Evolutionary conservation across 441 rosid genomes (phyloP).

Genomic region (Populus trichocarpa): DNA sequence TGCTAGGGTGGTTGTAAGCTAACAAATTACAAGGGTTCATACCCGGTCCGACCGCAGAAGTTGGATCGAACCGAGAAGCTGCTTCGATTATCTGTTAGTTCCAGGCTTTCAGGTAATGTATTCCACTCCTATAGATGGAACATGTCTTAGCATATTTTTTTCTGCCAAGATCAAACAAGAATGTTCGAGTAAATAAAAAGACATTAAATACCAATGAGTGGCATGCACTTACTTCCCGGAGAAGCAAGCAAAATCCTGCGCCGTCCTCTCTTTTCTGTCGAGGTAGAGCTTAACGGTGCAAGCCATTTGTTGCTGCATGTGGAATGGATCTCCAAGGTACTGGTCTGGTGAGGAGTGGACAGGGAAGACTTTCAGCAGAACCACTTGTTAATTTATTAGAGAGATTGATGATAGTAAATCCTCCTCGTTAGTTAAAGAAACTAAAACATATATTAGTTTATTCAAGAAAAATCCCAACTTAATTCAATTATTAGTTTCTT

Average conservation of each 20-base stretch:
- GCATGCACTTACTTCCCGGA: constrained; percentile 9
- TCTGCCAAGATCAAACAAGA: not conserved
- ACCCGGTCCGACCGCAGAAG: too few relatives aligned
- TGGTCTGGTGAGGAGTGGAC: constrained; percentile 17
- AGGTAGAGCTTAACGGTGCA: not conserved
- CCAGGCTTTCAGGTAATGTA: not conserved
- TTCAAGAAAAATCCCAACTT: too few relatives aligned
- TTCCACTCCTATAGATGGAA: not conserved
- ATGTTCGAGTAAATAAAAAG: too few relatives aligned
- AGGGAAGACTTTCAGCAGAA: not conserved
- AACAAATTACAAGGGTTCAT: too few relatives aligned
- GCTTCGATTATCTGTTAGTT: not conserved
- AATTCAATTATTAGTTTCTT: too few relatives aligned
- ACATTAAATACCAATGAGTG: not conserved
- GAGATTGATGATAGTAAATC: not conserved
- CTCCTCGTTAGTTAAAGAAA: too few relatives aligned
- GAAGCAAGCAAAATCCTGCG: constrained; percentile 21
- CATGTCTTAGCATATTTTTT: not conserved
- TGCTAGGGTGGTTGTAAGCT: too few relatives aligned
- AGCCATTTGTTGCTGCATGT: not conserved
- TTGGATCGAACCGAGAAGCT: too few relatives aligned
- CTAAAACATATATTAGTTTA: too few relatives aligned
- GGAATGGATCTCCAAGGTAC: constrained; percentile 12
- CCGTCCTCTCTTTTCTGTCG: constrained; percentile 15
- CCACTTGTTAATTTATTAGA: too few relatives aligned